Conservation (phyloP, 176 grass and related monocot species). For the Eragrostis nindensis region DNA sequence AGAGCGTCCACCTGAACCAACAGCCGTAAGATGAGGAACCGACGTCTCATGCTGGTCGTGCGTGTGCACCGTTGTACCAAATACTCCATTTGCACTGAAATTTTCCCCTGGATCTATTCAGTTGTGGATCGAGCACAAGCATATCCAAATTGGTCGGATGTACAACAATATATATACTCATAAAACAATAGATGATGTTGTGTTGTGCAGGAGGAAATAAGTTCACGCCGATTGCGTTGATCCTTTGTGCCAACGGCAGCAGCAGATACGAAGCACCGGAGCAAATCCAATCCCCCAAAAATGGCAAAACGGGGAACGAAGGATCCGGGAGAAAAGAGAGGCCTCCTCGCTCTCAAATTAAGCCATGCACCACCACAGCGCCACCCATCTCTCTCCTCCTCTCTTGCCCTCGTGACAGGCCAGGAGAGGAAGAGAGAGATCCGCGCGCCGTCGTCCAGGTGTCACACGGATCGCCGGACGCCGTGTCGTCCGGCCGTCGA, state of each 20-base stretch:
- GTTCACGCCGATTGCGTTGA: background rate
- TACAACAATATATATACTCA: too few relatives aligned
- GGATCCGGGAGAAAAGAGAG: conserved; percentile 24
- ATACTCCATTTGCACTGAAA: too few relatives aligned
- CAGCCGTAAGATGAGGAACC: too few relatives aligned
- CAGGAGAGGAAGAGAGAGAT: conserved; percentile 51
- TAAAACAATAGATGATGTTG: too few relatives aligned
- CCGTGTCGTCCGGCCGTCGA: background rate
- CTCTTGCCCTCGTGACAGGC: conserved; percentile 30
- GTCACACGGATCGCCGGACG: too few relatives aligned
- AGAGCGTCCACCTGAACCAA: too few relatives aligned
- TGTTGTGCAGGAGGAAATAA: background rate
- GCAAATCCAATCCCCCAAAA: conserved; percentile 14
- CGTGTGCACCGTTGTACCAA: too few relatives aligned
- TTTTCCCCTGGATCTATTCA: too few relatives aligned
- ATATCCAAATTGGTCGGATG: too few relatives aligned
- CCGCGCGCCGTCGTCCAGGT: background rate
- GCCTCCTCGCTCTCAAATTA: conserved; percentile 22
- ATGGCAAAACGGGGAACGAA: conserved; percentile 16
- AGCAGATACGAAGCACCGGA: background rate
- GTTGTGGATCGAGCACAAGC: too few relatives aligned
- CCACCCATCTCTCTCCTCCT: conserved; percentile 62
- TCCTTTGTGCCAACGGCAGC: background rate
- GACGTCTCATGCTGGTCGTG: too few relatives aligned
- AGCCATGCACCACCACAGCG: conserved; percentile 24